phyloP scores from a whole-genome alignment of 1,139 yeast species.

The Fermentozyma sake region DNA sequence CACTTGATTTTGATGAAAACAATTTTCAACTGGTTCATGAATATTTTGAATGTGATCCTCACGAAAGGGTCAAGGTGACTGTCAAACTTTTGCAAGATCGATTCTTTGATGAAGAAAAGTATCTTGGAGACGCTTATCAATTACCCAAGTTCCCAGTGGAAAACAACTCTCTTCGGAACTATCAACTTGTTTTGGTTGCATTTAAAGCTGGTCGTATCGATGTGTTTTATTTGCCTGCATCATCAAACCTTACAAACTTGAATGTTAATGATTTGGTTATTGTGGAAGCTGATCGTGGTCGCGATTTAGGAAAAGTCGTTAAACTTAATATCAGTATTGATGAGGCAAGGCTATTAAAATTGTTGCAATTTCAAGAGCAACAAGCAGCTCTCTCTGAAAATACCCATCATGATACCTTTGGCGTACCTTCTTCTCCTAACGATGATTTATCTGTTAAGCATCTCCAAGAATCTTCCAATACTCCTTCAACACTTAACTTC shows the following conservation, averaged over 20 bases:
- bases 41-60: constrained; percentile 38
- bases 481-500: constrained; percentile 45
- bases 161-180: constrained; percentile 23
- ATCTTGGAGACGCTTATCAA: constrained; percentile 29
- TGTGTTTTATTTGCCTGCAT: constrained; percentile 62
- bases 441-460: constrained; percentile 17
- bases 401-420: not conserved
- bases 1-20: too few relatives aligned
- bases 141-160: constrained; percentile 43
- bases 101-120: constrained; percentile 18
- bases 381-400: constrained; percentile 42
- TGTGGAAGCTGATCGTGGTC: constrained; percentile 97
- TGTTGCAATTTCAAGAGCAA: constrained; percentile 54
- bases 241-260: constrained; percentile 15
- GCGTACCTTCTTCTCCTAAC: too few relatives aligned
- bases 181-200: constrained; percentile 59
- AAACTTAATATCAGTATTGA: constrained; percentile 64
- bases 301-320: constrained; percentile 79
- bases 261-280: constrained; percentile 76
- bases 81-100: constrained; percentile 12
- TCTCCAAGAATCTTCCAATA: constrained; percentile 13
- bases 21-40: constrained; percentile 27
- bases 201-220: constrained; percentile 88
- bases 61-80: constrained; percentile 36
- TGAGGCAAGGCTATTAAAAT: constrained; percentile 52